phyloP scores from a whole-genome alignment of 2,329 filamentous ascomycete species.

The Sclerotinia subarctica region DNA sequence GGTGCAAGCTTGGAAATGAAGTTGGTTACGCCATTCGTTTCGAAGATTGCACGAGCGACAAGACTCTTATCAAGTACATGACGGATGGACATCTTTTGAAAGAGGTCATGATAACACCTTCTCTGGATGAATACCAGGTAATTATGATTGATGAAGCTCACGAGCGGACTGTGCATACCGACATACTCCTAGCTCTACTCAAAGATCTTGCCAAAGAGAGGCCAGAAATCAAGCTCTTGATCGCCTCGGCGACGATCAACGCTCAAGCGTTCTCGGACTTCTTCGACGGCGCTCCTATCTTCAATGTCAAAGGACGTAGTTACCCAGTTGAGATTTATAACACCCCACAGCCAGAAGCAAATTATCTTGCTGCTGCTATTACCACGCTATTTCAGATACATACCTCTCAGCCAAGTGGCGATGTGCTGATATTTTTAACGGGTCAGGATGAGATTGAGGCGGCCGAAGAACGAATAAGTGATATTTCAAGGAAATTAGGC shows the following conservation, averaged over 20 bases:
- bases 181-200: conserved; percentile 81
- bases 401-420: conserved; percentile 76
- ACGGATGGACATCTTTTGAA: conserved; percentile 93
- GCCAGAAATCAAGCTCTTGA: conserved; percentile 83
- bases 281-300: conserved; percentile 89
- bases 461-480: conserved; percentile 76
- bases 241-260: conserved; percentile 93
- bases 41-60: conserved; percentile 86
- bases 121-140: conserved; percentile 76
- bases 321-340: conserved; percentile 93
- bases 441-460: conserved; percentile 96
- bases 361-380: conserved; percentile 86
- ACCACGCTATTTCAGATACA: conserved; percentile 96
- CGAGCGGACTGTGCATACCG: conserved; percentile 86
- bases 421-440: conserved; percentile 91
- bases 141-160: conserved; percentile 98
- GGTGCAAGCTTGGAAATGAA: conserved; percentile 82
- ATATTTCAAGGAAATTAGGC: conserved; percentile 84
- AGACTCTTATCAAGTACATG: conserved; percentile 92
- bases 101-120: conserved; percentile 85
- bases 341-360: conserved; percentile 84
- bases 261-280: conserved; percentile 88
- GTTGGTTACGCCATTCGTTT: conserved; percentile 96
- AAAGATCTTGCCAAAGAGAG: conserved; percentile 84
- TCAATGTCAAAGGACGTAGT: conserved; percentile 86